Base-by-base conservation (phyloP, 73 alveolate genomes). In the Tetrahymena borealis region DNA sequence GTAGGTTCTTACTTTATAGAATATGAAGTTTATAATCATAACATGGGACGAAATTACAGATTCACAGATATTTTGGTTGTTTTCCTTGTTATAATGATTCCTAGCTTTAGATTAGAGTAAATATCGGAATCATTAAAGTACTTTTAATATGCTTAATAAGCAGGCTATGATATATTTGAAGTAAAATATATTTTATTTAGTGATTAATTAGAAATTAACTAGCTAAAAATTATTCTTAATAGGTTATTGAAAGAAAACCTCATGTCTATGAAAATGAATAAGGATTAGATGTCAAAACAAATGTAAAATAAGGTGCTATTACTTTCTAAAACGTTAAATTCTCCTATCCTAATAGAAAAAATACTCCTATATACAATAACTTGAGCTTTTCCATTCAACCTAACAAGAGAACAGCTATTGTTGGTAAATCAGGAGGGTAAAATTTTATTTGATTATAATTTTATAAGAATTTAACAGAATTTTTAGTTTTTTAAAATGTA, bases 371-470 rank as follows among this genome's bases (percentile, higher is more conserved):
- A 12, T 93, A 95, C 77, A 93, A 96, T n/a, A 79, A 91, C 37
- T 78, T 98, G 28, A 94, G 41, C 39, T 91, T 98, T 40, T 40
- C 85, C 11, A 93, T 98, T 31, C 94, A 96, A 38, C 91, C 96
- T 11, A 94, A 94, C 15, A 94, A 95, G 92, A 96, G 95, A 90
- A 94, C 96, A 1, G 98, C 99, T 60, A 91, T 98, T 78, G 99
- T 98, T 2, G 99, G 99, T 13, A 97, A 96, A 39, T 96, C 99
- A 33, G 99, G 99, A 39, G 90, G 98, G 98, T 78, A 98, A 97
- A 12, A 18, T 18, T 41, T 11, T 93, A 93, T 35, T 90, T 94
- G 32, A 60, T 95, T 31, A 94, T 91, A 37, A 92, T 41, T 41
- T n/a, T n/a, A n/a, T n/a, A n/a, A n/a, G n/a, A n/a, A n/a, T n/a